Base-by-base conservation (phyloP, 208 protist species). In the Herpetomonas tarakana region DNA sequence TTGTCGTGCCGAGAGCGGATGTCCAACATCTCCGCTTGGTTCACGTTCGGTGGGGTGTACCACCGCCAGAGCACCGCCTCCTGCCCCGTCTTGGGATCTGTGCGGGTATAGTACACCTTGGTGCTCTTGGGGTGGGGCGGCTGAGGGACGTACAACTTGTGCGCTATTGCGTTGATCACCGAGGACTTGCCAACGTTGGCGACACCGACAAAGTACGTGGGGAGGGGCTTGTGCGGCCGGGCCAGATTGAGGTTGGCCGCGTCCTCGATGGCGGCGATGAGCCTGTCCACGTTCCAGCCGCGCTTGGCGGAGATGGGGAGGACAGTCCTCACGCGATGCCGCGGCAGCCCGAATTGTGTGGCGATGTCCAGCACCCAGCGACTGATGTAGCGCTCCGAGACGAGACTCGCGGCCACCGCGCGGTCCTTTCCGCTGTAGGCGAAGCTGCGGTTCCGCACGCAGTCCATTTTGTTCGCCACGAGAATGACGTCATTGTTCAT, bases 401-500 rank as follows among this genome's bases (percentile, higher is more conserved):
- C 72, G 14, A 93, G 70, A 9, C 73, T 65, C 11, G 83, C 70
- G n/a, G 78, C 75, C 2, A 94, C 80, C 18, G 78, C 81, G 41
- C 74, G 68, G 61, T 96, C 83, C 49, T 82, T 81, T 6, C 80
- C 75, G n/a, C n/a, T 56, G 74, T 94, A 96, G 29, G 81, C 64
- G 57, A 94, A 94, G 29, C 67, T 81, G 21, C 87, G 88, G 63
- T 91, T 92, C 9, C 85, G 75, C 24, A 96, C 66, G 68, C 88
- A 94, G 70, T 96, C 91, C 81, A 93, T 91, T 74, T 96, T 96
- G 66, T 96, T 96, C 12, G 87, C 88, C 4, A 79, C 87, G 38
- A 96, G 89, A 52, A 96, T 94, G 22, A 96, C 87, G 14, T 80
- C 60, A 56, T 96, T 96, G 71, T 96, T 96, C 91, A 96, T 96